Percentiles rank a stretch among this genome's conserved stretches.
phyloP scores from a whole-genome alignment of 352 stramenopile species.

The Thalassiosira mediterranea region DNA sequence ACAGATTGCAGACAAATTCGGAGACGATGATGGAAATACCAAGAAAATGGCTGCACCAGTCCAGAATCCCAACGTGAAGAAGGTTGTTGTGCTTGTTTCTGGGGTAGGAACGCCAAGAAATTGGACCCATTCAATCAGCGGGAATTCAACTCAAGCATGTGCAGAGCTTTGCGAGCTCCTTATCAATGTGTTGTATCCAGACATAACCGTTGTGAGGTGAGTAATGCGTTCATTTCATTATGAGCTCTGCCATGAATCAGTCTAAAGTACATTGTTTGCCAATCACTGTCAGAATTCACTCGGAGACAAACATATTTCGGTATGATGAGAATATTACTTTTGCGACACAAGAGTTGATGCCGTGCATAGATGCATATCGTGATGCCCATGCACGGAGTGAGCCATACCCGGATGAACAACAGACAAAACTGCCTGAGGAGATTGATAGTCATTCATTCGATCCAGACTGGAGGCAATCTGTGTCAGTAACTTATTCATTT shows the following conservation, averaged over 20 bases:
- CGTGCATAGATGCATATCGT: slow-evolving; percentile 92
- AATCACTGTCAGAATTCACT: slow-evolving; percentile 86
- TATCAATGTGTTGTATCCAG: slow-evolving; percentile 90
- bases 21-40: slow-evolving; percentile 1
- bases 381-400: slow-evolving; percentile 88
- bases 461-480: slow-evolving; percentile 92
- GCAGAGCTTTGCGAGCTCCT: slow-evolving; percentile 92
- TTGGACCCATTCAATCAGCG: slow-evolving; percentile 88
- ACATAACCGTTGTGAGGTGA: slow-evolving; percentile 90
- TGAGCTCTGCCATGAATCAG: background rate
- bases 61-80: slow-evolving; percentile 85
- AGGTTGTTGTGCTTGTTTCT: slow-evolving; percentile 94
- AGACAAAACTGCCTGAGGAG: background rate
- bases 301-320: slow-evolving; percentile 93
- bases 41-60: slow-evolving; percentile 35
- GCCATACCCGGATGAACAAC: slow-evolving; percentile 75
- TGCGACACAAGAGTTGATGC: slow-evolving; percentile 93
- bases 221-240: background rate
- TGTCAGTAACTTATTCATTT: slow-evolving; percentile 96
- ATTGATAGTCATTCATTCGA: slow-evolving; percentile 82
- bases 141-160: slow-evolving; percentile 93
- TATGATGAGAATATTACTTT: slow-evolving; percentile 96
- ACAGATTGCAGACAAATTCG: slow-evolving; percentile 67
- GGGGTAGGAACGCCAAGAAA: slow-evolving; percentile 95
- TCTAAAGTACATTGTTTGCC: background rate